phyloP scores from a whole-genome alignment of 164 flowering plant genomes.

The Amborella trichopoda region DNA sequence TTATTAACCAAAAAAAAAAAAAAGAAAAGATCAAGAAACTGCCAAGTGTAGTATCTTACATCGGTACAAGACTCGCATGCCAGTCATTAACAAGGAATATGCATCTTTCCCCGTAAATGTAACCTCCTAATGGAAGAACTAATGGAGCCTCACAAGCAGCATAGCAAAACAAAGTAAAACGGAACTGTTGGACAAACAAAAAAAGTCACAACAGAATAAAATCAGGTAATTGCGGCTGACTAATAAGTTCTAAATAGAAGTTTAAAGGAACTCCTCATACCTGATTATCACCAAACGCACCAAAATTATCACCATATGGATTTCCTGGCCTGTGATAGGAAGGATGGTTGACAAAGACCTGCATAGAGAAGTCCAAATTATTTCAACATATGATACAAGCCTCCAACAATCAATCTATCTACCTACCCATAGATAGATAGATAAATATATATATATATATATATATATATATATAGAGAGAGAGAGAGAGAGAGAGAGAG shows the following conservation, averaged over 20 bases:
- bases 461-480: too few species aligned
- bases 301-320: conserved; percentile 79
- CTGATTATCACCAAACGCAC: conserved; percentile 97
- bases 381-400: too few species aligned
- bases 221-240: too few species aligned
- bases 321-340: conserved; percentile 86
- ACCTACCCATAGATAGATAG: too few species aligned
- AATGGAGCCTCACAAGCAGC: conserved; percentile 99
- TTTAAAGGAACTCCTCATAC: conserved; percentile 27
- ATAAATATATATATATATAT: too few species aligned
- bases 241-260: neutral
- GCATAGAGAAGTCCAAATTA: too few species aligned
- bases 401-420: too few species aligned
- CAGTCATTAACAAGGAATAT: conserved; percentile 91
- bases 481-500: too few species aligned
- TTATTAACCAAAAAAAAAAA: too few species aligned
- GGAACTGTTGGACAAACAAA: conserved; percentile 47
- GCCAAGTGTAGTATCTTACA: conserved; percentile 34
- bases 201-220: neutral
- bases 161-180: conserved; percentile 84
- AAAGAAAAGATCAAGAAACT: too few species aligned
- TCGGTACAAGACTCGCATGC: conserved; percentile 95
- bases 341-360: conserved; percentile 94
- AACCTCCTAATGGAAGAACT: conserved; percentile 88
- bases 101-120: conserved; percentile 82